Evolutionary conservation across 768 basidiomycete genomes (phyloP), one percentile per base, ranked within the genome.

Genomic region (Termitomyces sp.): DNA sequence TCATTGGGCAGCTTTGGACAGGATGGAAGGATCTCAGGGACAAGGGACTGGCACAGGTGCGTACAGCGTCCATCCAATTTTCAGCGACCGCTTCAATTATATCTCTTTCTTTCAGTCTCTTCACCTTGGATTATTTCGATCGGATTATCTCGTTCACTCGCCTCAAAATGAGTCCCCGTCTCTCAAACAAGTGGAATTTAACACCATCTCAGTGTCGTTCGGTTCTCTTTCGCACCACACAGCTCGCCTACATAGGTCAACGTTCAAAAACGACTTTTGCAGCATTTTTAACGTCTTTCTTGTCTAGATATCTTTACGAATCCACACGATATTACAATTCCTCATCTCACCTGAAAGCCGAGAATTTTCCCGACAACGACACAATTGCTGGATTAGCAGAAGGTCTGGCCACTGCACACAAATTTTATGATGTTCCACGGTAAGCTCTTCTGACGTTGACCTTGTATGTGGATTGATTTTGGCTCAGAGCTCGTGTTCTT

Each of bases 131-230:
- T 73, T 99, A 20, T 97, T 96, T 73, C 81, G 96, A 55, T 97
- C 94, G 10, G 96, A 99, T 74, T 99, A 98, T 72, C 77, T 98
- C 32, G 73, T 98, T 22, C 93, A 99, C 63, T 70, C 77, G 8
- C 76, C 77, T 0, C 59, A 63, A 4, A 66, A 73, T 30, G 67
- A 75, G 36, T 54, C 67, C 3, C 65, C 76, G 14, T 71, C 74
- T 6, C 71, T 99, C 61, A 96, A 94, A 69, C 96, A 99, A 72
- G 96, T 98, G 43, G 96, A 99, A 70, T 97, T 98, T 74, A 99
- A 99, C 68, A 97, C 96, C 9, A 95, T 98, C 61, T 92, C 94
- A 2, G 84, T 87, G 0, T 94, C 94, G 0, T 96, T 98, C 69
- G 96, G 94, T 0, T 67, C 86, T 1, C 76, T 98, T 14, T 90